Evolutionary conservation across 306 rosid genomes (phyloP), one percentile per base, ranked within the genome.

Genomic region (Albizia julibrissin): DNA sequence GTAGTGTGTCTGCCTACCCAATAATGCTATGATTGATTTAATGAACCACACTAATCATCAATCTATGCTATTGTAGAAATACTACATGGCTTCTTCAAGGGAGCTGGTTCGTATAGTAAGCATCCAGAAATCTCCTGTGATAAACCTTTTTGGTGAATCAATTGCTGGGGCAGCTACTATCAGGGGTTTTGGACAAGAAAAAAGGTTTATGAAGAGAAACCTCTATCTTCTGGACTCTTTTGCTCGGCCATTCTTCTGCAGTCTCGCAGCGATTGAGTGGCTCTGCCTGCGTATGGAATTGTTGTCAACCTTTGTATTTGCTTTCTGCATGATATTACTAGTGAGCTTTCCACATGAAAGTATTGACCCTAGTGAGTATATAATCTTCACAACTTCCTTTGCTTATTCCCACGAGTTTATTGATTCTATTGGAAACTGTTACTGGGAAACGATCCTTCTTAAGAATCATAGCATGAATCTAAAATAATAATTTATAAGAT

Each of bases 241-340:
- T 86, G 93, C 97, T 52, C 94, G 99, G 44, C 99, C 99, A 78
- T 95, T 95, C 92, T 95, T 95, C 87, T 95, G 97, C 91, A 95
- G 99, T 88, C 91, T 95, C 78, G 94, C 99, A 29, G 99, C 99
- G 70, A 95, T 95, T 83, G 99, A 95, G 85, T 95, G 99, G 99
- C 97, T 95, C 73, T 95, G 99, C 87, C 87, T 95, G 39, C 93
- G 99, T 44, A 95, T 95, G 99, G 99, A 95, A 75, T 85, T 95
- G 69, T 89, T 95, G 77, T 95, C 99, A 54, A 95, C 99, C 72
- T 93, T 92, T 70, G 97, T 93, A 72, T 95, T 95, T 33, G 91
- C 98, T 82, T 95, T 95, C 92, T 93, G 99, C 92, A 93, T 95
- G 99, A 83, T 93, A 62, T 88, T 95, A 78, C 97, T 95, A 21